These are phyloP conservation scores for Candida corydali DNA, from an alignment of 805 yeast species.

Conservation along the genomic window DNA sequence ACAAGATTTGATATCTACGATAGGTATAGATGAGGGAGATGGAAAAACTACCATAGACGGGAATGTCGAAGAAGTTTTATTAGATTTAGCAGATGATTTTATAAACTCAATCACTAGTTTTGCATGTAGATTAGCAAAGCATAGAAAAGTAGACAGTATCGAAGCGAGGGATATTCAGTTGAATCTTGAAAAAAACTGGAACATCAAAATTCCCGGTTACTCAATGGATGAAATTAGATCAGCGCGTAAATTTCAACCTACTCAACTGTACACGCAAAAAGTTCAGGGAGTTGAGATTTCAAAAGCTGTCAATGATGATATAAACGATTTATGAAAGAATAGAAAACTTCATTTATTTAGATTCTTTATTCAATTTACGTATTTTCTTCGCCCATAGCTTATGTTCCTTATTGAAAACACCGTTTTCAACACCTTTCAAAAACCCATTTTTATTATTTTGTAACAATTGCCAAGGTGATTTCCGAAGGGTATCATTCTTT, in stretches of 20 bases:
- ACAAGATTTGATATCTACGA: slow-evolving; percentile 78
- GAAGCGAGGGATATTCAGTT: slow-evolving; percentile 89
- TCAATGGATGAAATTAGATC: slow-evolving; percentile 85
- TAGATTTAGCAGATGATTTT: slow-evolving; percentile 95
- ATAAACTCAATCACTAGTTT: slow-evolving; percentile 86
- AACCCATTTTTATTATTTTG: slow-evolving; percentile 26
- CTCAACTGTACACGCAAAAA: slow-evolving; percentile 59
- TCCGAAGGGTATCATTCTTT: slow-evolving; percentile 63
- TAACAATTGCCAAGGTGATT: slow-evolving; percentile 69
- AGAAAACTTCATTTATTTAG: neutral
- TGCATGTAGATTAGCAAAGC: slow-evolving; percentile 94
- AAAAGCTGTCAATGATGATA: slow-evolving; percentile 53
- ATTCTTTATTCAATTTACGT: slow-evolving; percentile 28
- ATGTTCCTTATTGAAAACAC: slow-evolving; percentile 32
- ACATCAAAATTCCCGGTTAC: slow-evolving; percentile 90
- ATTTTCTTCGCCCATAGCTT: slow-evolving; percentile 39
- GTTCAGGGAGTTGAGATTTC: slow-evolving; percentile 64
- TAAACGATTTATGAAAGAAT: slow-evolving; percentile 1
- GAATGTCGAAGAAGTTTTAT: slow-evolving; percentile 85
- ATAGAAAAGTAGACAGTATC: slow-evolving; percentile 79
- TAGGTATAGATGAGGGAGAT: slow-evolving; percentile 85
- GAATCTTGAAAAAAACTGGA: slow-evolving; percentile 92
- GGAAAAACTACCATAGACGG: slow-evolving; percentile 90
- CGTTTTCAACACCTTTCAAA: slow-evolving; percentile 26
- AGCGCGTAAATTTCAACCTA: slow-evolving; percentile 69